Percentiles rank a stretch among this genome's conserved stretches.
Conservation (phyloP, 345 rosid genomes). For the Arabidopsis suecica region DNA sequence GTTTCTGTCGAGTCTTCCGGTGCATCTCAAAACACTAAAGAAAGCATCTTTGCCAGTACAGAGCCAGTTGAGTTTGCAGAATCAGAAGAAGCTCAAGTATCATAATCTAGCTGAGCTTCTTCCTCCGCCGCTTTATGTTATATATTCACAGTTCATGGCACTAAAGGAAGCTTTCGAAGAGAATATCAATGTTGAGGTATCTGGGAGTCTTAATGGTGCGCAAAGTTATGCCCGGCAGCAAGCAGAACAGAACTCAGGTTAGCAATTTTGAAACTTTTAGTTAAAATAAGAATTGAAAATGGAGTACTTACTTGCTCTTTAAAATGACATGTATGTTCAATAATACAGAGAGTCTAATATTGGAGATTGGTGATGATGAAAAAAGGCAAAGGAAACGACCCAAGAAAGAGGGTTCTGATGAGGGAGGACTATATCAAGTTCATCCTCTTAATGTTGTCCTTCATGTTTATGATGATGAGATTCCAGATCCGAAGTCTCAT, state of each 20-base stretch:
- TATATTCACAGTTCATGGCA: slow-evolving; percentile 78
- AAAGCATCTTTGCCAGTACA: slow-evolving; percentile 93
- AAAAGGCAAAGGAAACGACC: slow-evolving; percentile 77
- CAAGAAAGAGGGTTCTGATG: slow-evolving; percentile 68
- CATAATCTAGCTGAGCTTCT: slow-evolving; percentile 84
- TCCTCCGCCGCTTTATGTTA: slow-evolving; percentile 85
- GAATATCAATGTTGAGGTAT: slow-evolving; percentile 67
- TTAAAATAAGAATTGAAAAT: neutral
- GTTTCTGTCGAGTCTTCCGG: slow-evolving; percentile 80
- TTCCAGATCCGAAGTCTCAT: slow-evolving; percentile 58
- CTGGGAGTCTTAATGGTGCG: slow-evolving; percentile 82
- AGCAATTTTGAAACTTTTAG: slow-evolving; percentile 6
- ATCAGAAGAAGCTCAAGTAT: slow-evolving; percentile 81
- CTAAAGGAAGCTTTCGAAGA: slow-evolving; percentile 93
- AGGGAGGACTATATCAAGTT: slow-evolving; percentile 59
- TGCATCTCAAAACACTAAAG: slow-evolving; percentile 88
- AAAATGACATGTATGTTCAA: slow-evolving; percentile 56
- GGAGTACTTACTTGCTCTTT: slow-evolving; percentile 1
- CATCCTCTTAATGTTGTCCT: slow-evolving; percentile 81
- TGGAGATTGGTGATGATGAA: slow-evolving; percentile 83
- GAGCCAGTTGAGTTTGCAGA: slow-evolving; percentile 71
- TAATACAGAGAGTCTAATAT: slow-evolving; percentile 57
- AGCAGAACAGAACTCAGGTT: slow-evolving; percentile 76
- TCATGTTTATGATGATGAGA: slow-evolving; percentile 67
- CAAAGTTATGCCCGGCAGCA: slow-evolving; percentile 72